Conservation (phyloP, 768 basidiomycete species). For the Mycena epipterygia region DNA sequence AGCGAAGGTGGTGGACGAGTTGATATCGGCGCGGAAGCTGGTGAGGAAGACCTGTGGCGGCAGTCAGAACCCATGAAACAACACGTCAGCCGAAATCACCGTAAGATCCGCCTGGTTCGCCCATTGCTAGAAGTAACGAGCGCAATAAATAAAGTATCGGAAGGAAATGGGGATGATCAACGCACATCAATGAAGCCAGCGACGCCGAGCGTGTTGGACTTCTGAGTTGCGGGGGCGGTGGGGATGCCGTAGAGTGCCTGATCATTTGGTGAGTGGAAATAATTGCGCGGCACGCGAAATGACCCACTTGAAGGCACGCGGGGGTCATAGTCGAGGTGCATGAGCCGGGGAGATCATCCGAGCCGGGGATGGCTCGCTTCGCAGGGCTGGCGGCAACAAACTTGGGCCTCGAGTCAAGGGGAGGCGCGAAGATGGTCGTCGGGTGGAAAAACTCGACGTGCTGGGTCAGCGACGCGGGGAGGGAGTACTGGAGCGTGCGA, state of each 20-base stretch:
- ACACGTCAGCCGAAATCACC: not conserved
- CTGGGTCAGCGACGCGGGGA: slow-evolving; percentile 31
- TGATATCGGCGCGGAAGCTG: slow-evolving; percentile 36
- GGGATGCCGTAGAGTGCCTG: slow-evolving; percentile 43
- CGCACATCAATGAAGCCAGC: slow-evolving; percentile 36
- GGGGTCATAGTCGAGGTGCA: slow-evolving; percentile 38
- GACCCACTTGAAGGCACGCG: slow-evolving; percentile 32
- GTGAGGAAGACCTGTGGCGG: slow-evolving; percentile 38
- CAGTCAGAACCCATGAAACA: slow-evolving; percentile 29
- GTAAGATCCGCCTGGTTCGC: slow-evolving; percentile 6
- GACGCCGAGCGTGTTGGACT: slow-evolving; percentile 36
- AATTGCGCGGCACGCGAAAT: not conserved
- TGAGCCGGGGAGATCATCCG: slow-evolving; percentile 34
- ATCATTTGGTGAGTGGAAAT: not conserved
- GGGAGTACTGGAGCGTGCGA: slow-evolving; percentile 40
- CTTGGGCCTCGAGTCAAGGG: not conserved
- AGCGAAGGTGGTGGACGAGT: slow-evolving; percentile 35
- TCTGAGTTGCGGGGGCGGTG: slow-evolving; percentile 35
- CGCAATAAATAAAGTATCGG: not conserved
- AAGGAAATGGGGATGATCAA: not conserved
- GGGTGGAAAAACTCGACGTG: slow-evolving; percentile 39
- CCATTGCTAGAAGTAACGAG: slow-evolving; percentile 2
- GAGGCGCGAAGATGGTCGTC: slow-evolving; percentile 32
- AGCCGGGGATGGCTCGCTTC: not conserved
- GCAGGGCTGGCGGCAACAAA: slow-evolving; percentile 1